These are phyloP conservation scores for Incumbomyces lentus DNA, from an alignment of 2,329 filamentous ascomycete genomes.

Conservation along the genomic window DNA sequence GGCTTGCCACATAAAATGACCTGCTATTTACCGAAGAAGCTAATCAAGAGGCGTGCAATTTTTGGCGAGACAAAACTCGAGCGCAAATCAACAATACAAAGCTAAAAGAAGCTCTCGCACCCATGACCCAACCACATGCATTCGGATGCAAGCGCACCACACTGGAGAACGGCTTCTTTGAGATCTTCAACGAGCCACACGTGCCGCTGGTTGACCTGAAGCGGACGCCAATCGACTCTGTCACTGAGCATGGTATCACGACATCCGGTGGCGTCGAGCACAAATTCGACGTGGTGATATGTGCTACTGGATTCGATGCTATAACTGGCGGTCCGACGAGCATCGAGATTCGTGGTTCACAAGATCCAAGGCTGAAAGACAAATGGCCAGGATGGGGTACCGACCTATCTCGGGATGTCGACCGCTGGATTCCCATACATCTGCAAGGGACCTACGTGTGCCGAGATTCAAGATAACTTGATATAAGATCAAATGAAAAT, in stretches of 20 bases:
- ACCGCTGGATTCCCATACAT: conserved; percentile 37
- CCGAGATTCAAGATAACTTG: conserved; percentile 46
- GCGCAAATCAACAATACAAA: conserved; percentile 41
- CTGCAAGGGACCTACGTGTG: conserved; percentile 45
- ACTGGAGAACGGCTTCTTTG: conserved; percentile 43
- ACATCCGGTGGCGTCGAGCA: conserved; percentile 29
- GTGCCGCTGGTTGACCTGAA: conserved; percentile 40
- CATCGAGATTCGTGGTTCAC: conserved; percentile 32
- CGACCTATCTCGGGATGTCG: conserved; percentile 33
- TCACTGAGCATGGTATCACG: conserved; percentile 33
- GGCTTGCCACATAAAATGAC: conserved; percentile 45
- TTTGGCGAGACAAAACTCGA: conserved; percentile 46
- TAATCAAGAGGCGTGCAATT: conserved; percentile 45
- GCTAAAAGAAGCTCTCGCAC: conserved; percentile 44
- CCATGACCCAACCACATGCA: conserved; percentile 41
- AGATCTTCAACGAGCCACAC: conserved; percentile 38
- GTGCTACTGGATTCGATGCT: conserved; percentile 37
- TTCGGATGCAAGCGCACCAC: conserved; percentile 45
- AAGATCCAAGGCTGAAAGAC: conserved; percentile 9
- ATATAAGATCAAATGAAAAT: conserved; percentile 33
- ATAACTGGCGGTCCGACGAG: conserved; percentile 33
- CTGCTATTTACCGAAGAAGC: conserved; percentile 36
- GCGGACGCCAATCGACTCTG: conserved; percentile 31
- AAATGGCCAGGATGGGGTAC: conserved; percentile 21
- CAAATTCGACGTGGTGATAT: conserved; percentile 32